Percentiles rank a stretch among this genome's conserved stretches.
These are phyloP conservation scores for Colletotrichum acutatum DNA, from an alignment of 2,329 filamentous ascomycete species.

Conservation along the genomic window DNA sequence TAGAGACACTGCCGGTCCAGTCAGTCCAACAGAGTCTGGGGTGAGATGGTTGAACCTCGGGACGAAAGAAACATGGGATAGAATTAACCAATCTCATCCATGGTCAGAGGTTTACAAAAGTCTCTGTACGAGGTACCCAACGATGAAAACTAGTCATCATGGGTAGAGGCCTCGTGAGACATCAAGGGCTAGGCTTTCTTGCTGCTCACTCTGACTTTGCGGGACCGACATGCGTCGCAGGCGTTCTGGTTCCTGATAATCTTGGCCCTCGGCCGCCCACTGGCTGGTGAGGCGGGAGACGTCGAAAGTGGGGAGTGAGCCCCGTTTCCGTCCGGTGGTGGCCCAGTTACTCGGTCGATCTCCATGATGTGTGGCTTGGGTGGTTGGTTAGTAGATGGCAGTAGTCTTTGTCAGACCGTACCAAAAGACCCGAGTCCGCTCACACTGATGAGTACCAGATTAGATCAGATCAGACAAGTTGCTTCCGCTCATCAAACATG, in stretches of 20 bases:
- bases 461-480: neutral
- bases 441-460: neutral
- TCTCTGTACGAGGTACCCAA: neutral
- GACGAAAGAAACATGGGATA: neutral
- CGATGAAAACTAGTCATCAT: neutral
- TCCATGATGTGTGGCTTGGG: conserved; percentile 12
- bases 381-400: neutral
- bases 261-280: conserved; percentile 8
- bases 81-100: neutral
- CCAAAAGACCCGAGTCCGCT: too few species aligned
- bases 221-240: conserved; percentile 43
- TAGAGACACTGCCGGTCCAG: conserved; percentile 36
- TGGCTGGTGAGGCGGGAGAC: conserved; percentile 14
- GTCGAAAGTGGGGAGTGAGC: conserved; percentile 12
- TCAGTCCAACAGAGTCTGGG: neutral
- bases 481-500: neutral
- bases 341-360: conserved; percentile 8
- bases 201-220: conserved; percentile 42
- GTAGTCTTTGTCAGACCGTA: too few species aligned
- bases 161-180: neutral
- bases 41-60: too few species aligned
- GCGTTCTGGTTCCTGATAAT: conserved; percentile 41
- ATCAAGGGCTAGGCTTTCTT: neutral
- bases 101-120: too few species aligned
- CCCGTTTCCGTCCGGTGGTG: neutral